These are phyloP conservation scores for Fusarium anguioides DNA, from an alignment of 2,329 filamentous ascomycete genomes.

Conservation along the genomic window DNA sequence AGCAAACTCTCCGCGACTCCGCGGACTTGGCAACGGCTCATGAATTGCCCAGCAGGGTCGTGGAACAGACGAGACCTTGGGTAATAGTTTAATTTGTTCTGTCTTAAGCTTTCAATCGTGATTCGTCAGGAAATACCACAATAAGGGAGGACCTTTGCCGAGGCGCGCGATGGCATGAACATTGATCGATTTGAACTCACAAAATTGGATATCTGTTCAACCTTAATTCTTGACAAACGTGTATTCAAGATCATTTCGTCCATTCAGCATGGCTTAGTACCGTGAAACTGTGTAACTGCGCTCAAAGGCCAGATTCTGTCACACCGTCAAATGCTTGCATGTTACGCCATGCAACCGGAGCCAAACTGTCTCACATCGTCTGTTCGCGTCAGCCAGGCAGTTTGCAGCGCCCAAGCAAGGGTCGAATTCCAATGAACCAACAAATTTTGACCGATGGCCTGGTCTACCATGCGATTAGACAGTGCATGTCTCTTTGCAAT, in stretches of 20 bases:
- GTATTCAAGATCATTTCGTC: no score
- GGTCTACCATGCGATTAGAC: not conserved
- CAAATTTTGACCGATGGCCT: not conserved
- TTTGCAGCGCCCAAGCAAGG: not conserved
- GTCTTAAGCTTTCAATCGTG: not conserved
- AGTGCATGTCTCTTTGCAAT: not conserved
- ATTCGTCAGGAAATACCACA: not conserved
- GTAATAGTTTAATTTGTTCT: not conserved
- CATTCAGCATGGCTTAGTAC: accelerated
- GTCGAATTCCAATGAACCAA: not conserved
- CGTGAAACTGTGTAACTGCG: no score
- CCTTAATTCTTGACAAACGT: not conserved
- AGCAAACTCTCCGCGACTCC: not conserved
- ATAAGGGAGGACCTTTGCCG: not conserved
- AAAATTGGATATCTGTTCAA: not conserved
- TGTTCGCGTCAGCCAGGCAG: not conserved
- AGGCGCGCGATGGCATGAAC: not conserved
- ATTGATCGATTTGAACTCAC: no score
- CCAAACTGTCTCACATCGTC: not conserved
- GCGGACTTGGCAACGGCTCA: no score
- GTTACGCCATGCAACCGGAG: not conserved
- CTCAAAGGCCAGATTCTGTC: not conserved
- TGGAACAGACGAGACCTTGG: accelerated
- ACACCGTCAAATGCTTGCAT: not conserved
- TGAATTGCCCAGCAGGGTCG: not conserved